Evolutionary conservation across 2,329 filamentous ascomycete species (phyloP).

Genomic region (Macrophomina pseudophaseolina): DNA sequence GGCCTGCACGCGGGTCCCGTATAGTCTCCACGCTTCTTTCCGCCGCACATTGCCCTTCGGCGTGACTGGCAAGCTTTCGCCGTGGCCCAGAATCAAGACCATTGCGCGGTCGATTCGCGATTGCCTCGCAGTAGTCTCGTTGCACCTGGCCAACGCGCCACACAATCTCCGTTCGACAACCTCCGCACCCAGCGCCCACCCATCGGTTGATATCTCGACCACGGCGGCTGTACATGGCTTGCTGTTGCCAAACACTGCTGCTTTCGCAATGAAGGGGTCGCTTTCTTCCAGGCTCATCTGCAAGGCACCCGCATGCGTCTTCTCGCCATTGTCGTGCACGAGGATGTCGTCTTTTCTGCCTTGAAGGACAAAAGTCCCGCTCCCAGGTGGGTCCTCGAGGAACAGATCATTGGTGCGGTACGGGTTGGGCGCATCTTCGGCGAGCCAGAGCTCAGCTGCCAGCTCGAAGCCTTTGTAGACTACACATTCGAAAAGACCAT

Average conservation of each 20-base stretch:
- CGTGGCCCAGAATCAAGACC: slow-evolving; percentile 35
- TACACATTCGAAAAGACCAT: slow-evolving; percentile 38
- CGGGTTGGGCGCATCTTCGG: slow-evolving; percentile 31
- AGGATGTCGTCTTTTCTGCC: slow-evolving; percentile 42
- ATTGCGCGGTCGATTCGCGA: slow-evolving; percentile 36
- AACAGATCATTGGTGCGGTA: slow-evolving; percentile 41
- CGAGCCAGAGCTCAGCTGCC: slow-evolving; percentile 40
- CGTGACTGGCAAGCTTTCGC: slow-evolving; percentile 35
- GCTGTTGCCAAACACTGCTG: slow-evolving; percentile 26
- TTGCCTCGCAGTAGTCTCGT: slow-evolving; percentile 2
- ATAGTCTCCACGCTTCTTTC: slow-evolving; percentile 37
- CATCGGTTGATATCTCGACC: slow-evolving; percentile 32
- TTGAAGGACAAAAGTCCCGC: slow-evolving; percentile 37
- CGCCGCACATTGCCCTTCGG: slow-evolving; percentile 41
- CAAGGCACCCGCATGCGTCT: slow-evolving; percentile 38
- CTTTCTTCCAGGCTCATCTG: slow-evolving; percentile 36
- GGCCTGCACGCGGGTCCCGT: slow-evolving; percentile 32
- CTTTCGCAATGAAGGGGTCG: slow-evolving; percentile 28
- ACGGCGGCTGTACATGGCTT: slow-evolving; percentile 35
- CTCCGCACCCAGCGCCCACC: not conserved
- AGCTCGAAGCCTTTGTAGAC: slow-evolving; percentile 39
- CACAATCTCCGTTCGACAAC: slow-evolving; percentile 1
- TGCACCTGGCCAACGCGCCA: not conserved
- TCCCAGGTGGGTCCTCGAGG: slow-evolving; percentile 37
- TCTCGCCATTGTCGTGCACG: slow-evolving; percentile 41